phyloP scores from a whole-genome alignment of 306 rosid species.

The Crataegus laevigata region DNA sequence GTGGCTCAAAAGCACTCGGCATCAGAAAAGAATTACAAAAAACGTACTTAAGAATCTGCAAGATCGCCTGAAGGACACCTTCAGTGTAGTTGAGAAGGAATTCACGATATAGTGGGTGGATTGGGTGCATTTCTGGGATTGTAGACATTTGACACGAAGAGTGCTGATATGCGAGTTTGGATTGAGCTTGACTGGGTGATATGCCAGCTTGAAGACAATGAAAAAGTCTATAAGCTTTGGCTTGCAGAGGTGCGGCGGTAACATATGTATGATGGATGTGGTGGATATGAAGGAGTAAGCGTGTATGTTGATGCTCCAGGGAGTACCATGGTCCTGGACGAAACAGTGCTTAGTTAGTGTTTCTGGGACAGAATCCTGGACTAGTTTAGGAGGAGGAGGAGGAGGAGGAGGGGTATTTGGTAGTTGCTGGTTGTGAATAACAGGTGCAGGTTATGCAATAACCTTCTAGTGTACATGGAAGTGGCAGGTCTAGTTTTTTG shows the following conservation, averaged over 20 bases:
- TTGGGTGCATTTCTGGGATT: background rate
- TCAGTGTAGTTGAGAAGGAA: slow-evolving; percentile 65
- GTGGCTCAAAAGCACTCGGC: slow-evolving; percentile 82
- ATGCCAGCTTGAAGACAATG: background rate
- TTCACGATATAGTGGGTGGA: slow-evolving; percentile 26
- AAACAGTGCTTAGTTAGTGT: background rate
- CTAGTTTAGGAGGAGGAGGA: background rate
- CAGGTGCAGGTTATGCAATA: background rate
- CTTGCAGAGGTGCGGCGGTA: background rate
- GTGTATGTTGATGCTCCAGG: background rate
- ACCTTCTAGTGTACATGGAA: background rate
- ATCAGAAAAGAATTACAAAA: slow-evolving; percentile 68
- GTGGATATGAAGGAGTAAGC: background rate
- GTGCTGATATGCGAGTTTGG: background rate
- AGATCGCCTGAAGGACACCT: slow-evolving; percentile 39
- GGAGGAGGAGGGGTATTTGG: background rate
- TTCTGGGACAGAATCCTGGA: background rate
- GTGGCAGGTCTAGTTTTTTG: background rate
- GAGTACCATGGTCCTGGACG: background rate
- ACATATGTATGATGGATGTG: background rate
- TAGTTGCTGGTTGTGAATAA: background rate
- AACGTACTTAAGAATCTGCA: slow-evolving; percentile 55
- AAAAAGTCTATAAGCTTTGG: background rate
- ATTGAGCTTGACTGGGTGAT: background rate
- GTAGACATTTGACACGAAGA: slow-evolving; percentile 9